phyloP scores from a whole-genome alignment of 208 protist genomes.

The Leishmania major region DNA sequence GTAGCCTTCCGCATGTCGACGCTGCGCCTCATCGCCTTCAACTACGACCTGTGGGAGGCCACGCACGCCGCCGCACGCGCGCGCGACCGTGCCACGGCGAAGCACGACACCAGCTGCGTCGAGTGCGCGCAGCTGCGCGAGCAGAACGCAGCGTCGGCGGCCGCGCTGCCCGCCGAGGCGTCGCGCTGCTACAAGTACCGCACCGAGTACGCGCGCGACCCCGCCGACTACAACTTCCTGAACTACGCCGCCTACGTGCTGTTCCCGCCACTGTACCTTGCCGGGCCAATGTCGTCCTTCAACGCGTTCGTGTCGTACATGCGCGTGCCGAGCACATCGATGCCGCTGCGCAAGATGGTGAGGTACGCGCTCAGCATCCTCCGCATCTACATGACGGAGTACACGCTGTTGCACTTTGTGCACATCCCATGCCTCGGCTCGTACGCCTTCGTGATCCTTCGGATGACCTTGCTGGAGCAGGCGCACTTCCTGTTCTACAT shows the following conservation, averaged over 20 bases:
- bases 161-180: conserved; percentile 16
- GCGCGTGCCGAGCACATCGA: conserved; percentile 36
- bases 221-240: conserved; percentile 70
- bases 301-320: conserved; percentile 88
- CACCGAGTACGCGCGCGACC: conserved; percentile 50
- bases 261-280: conserved; percentile 91
- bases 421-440: conserved; percentile 59
- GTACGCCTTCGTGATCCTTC: conserved; percentile 64
- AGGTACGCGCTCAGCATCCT: conserved; percentile 16
- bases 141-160: conserved; percentile 13
- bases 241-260: conserved; percentile 88
- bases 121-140: no score
- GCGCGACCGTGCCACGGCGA: no score
- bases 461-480: conserved; percentile 85
- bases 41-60: no score
- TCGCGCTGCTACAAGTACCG: conserved; percentile 61
- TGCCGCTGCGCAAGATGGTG: conserved; percentile 13
- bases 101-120: no score
- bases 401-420: conserved; percentile 41
- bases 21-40: conserved; percentile 88
- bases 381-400: conserved; percentile 20
- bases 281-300: conserved; percentile 89
- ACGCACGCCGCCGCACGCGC: no score
- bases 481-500: conserved; percentile 65
- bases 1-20: conserved; percentile 73